Conservation (phyloP, 495 filamentous ascomycete genomes). For the Aspergillus biplanus region DNA sequence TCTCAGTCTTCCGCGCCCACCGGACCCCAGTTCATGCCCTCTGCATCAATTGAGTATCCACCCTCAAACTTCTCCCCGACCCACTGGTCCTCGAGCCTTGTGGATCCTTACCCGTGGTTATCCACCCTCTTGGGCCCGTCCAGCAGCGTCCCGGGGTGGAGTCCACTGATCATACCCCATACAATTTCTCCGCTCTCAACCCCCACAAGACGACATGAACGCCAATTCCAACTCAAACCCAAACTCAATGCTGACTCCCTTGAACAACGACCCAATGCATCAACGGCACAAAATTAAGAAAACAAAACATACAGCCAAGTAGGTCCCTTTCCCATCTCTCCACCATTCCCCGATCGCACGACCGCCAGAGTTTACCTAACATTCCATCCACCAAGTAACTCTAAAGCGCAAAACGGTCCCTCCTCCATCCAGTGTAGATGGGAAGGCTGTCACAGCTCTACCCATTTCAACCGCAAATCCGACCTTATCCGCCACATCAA, state of each 20-base stretch:
- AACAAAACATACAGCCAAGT: not conserved
- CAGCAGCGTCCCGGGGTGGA: too few species aligned
- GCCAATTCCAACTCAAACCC: not conserved
- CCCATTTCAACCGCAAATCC: not conserved
- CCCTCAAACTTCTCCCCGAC: too few species aligned
- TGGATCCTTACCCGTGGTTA: too few species aligned
- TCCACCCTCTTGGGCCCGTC: too few species aligned
- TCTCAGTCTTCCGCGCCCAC: too few species aligned
- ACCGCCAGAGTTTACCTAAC: too few species aligned
- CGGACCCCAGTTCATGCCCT: too few species aligned
- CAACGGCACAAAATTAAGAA: not conserved
- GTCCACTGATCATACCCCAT: too few species aligned
- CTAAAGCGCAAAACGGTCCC: not conserved
- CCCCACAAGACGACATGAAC: not conserved
- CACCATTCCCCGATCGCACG: too few species aligned
- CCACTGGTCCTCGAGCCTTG: too few species aligned
- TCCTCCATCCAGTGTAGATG: constrained; percentile 5
- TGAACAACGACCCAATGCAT: not conserved
- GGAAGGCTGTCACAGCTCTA: constrained; percentile 5
- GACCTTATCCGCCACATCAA: constrained; percentile 17
- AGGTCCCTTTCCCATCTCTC: not conserved
- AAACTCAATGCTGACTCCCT: not conserved
- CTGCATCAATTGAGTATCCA: too few species aligned
- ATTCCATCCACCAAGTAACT: not conserved
- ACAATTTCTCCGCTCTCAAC: not conserved